Conservation (phyloP, 768 basidiomycete species). For the Boletus pseudopeckii region DNA sequence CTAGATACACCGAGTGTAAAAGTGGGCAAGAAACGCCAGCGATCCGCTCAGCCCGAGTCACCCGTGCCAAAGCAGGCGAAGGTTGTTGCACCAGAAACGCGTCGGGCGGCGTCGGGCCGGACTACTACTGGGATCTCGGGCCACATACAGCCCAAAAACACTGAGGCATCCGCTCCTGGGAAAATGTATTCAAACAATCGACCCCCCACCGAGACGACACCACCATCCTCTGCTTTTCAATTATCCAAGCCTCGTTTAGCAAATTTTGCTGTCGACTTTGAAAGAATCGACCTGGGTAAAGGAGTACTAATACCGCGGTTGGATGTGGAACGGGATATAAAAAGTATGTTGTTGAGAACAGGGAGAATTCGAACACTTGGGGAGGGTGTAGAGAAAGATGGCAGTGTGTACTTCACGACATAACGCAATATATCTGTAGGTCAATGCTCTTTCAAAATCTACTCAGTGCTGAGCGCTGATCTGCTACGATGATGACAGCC, state of each 20-base stretch:
- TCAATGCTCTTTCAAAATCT: neutral
- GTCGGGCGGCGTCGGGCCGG: neutral
- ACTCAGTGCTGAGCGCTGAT: neutral
- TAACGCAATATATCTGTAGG: neutral
- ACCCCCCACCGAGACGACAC: neutral
- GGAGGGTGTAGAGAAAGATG: slow-evolving; percentile 17
- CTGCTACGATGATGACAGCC: slow-evolving; percentile 12
- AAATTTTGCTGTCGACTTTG: slow-evolving; percentile 19
- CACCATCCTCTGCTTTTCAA: neutral
- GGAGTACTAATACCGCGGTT: slow-evolving; percentile 7
- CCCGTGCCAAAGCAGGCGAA: slow-evolving; percentile 17
- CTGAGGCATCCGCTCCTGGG: neutral
- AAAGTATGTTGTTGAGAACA: slow-evolving; percentile 21
- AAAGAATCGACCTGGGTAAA: slow-evolving; percentile 6
- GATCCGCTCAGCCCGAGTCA: slow-evolving; percentile 5
- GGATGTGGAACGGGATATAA: slow-evolving; percentile 6
- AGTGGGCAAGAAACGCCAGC: slow-evolving; percentile 15
- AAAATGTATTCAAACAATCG: slow-evolving; percentile 1
- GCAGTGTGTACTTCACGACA: slow-evolving; percentile 18
- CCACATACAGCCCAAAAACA: neutral
- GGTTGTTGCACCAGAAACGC: neutral
- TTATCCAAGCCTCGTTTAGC: slow-evolving; percentile 18
- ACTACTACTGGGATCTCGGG: neutral
- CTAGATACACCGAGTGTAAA: neutral
- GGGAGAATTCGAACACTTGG: slow-evolving; percentile 26